Conservation (phyloP, 2,329 filamentous ascomycete genomes). For the Cladophialophora chaetospira region DNA sequence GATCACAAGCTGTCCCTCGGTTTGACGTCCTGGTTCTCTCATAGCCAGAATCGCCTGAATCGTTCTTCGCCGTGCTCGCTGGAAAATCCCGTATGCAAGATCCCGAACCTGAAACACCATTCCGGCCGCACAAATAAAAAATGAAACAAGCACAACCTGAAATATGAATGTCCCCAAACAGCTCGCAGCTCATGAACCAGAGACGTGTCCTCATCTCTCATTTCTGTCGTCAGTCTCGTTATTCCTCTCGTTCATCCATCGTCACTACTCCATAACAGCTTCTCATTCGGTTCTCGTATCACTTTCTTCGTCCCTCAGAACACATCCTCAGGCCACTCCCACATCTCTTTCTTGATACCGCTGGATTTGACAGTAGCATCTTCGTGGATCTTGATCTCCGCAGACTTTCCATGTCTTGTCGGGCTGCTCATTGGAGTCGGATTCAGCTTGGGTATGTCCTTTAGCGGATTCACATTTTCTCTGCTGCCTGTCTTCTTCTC, state of each 20-base stretch:
- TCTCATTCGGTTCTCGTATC: not conserved
- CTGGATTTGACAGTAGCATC: constrained; percentile 13
- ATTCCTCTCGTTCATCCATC: not conserved
- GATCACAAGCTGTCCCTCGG: not conserved
- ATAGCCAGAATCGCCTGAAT: not conserved
- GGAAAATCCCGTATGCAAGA: not conserved
- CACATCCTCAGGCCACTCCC: constrained; percentile 34
- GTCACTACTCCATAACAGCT: not conserved
- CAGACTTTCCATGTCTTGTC: not conserved
- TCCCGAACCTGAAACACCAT: not conserved
- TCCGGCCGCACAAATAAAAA: not conserved
- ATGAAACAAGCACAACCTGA: not conserved
- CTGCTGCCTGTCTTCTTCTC: constrained; percentile 13
- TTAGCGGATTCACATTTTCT: constrained; percentile 5
- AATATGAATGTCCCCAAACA: not conserved
- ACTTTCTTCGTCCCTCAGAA: constrained; percentile 20
- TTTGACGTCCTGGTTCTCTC: not conserved
- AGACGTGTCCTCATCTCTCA: not conserved
- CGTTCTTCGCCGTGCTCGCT: not conserved
- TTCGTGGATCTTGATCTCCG: constrained; percentile 12
- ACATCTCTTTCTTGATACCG: constrained; percentile 21
- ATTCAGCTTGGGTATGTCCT: not conserved
- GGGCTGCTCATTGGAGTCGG: not conserved
- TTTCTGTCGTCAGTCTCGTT: not conserved
- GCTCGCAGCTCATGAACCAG: not conserved